Evolutionary conservation across 2,329 filamentous ascomycete genomes (phyloP).

Genomic region (Colletotrichum limetticola): DNA sequence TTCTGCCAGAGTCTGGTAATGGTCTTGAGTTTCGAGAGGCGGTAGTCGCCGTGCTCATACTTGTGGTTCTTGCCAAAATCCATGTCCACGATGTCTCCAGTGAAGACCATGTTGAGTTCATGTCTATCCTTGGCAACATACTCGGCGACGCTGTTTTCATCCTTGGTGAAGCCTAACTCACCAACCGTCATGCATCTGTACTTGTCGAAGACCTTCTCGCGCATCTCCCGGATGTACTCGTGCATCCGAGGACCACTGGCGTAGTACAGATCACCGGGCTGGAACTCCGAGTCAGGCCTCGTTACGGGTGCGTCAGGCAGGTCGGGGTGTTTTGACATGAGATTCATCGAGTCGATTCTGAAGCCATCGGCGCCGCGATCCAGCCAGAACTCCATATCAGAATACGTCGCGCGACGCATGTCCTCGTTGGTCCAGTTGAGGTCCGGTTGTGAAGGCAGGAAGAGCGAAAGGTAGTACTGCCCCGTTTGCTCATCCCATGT

Average conservation of each 20-base stretch:
- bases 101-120: slow-evolving; percentile 43
- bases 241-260: slow-evolving; percentile 66
- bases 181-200: slow-evolving; percentile 68
- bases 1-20: slow-evolving; percentile 50
- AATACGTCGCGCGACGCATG: slow-evolving; percentile 68
- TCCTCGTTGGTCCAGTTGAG: slow-evolving; percentile 74
- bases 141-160: slow-evolving; percentile 54
- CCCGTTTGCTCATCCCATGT: slow-evolving; percentile 43
- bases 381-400: slow-evolving; percentile 73
- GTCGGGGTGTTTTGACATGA: slow-evolving; percentile 62
- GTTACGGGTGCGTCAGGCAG: slow-evolving; percentile 58
- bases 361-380: slow-evolving; percentile 69
- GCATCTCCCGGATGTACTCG: slow-evolving; percentile 62
- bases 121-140: slow-evolving; percentile 59
- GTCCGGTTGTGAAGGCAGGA: slow-evolving; percentile 72
- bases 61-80: slow-evolving; percentile 47
- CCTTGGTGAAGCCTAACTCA: slow-evolving; percentile 60
- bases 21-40: slow-evolving; percentile 47
- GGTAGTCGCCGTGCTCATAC: slow-evolving; percentile 54
- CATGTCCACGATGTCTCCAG: slow-evolving; percentile 37
- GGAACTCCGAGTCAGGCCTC: slow-evolving; percentile 44
- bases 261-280: slow-evolving; percentile 54
- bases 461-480: slow-evolving; percentile 67
- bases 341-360: slow-evolving; percentile 67
- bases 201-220: slow-evolving; percentile 55